Base-by-base conservation (phyloP, 176 grass and related monocot genomes). In the maize (Zea mays) region DNA sequence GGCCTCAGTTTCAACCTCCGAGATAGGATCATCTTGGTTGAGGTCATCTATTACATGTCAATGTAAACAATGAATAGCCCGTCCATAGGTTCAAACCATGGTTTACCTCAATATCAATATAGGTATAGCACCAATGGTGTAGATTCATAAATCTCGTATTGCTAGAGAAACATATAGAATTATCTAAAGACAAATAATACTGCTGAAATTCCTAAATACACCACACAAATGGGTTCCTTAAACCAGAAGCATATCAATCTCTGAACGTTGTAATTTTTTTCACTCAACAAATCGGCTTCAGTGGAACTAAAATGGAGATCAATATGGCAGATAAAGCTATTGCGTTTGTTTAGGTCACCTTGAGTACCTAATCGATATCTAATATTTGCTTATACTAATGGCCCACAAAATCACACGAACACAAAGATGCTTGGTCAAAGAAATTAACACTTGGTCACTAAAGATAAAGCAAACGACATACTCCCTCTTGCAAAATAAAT, bases 1-100 rank as follows among this genome's bases (percentile, higher is more conserved):
- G 15, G n/a, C 55, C 48, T 82, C 79, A 49, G 69, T 47, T 75
- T 77, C 79, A 10, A 9, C 66, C 57, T 88, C 82, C 34, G 78
- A 74, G 4, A 36, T 81, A 84, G 63, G 52, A 57, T 85, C 87
- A 70, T 90, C 76, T 86, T 83, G 79, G 38, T 84, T 59, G 44
- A 86, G 81, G 47, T 85, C 69, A 85, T 88, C 95, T 94, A 84
- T 73, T 43, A 86, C 11, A 82, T 72, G 58, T 64, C 45, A 86
- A 56, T n/a, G 27, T 66, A 27, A 27, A 27, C 27, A 27, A 27
- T 64, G 41, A 71, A 68, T 34, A 49, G 55, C 51, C 81, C 69
- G 20, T 69, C 52, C 2, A 7, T 65, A 46, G 11, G 59, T 7
- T 48, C 58, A 67, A 16, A 46, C 7, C 49, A 61, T 41, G 14